Evolutionary conservation across 768 basidiomycete genomes (phyloP).

Genomic region (Russula sp.): DNA sequence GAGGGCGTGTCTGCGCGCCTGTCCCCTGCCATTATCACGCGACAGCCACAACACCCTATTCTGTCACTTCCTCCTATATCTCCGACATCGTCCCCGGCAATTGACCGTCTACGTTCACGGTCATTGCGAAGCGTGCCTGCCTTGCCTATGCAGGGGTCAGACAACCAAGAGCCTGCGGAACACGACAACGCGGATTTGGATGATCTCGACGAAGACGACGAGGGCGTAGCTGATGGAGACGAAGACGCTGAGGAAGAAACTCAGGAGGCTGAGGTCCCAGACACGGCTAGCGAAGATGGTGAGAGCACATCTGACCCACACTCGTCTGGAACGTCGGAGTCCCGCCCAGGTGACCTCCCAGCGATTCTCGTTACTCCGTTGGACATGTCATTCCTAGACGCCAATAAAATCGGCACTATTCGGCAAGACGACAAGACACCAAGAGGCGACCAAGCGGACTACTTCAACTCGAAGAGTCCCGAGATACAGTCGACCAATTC

Average conservation of each 20-base stretch:
- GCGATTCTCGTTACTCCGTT: slow-evolving; percentile 19
- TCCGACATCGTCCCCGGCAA: neutral
- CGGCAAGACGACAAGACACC: slow-evolving; percentile 26
- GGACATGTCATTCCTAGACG: slow-evolving; percentile 29
- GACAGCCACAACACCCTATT: slow-evolving; percentile 30
- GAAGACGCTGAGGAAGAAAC: slow-evolving; percentile 23
- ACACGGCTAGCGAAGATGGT: slow-evolving; percentile 27
- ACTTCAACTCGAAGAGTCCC: slow-evolving; percentile 34
- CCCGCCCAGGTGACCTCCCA: slow-evolving; percentile 13
- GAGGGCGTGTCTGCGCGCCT: slow-evolving; percentile 27
- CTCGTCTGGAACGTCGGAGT: neutral
- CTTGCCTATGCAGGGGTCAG: slow-evolving; percentile 36
- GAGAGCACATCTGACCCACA: slow-evolving; percentile 12
- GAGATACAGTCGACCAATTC: slow-evolving; percentile 7
- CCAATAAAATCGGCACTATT: slow-evolving; percentile 14
- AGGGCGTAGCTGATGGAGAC: slow-evolving; percentile 33
- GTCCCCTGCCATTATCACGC: slow-evolving; percentile 30
- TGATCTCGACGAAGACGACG: slow-evolving; percentile 37
- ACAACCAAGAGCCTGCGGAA: slow-evolving; percentile 39
- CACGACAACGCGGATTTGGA: slow-evolving; percentile 40
- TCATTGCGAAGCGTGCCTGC: slow-evolving; percentile 30
- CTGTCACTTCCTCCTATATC: slow-evolving; percentile 28
- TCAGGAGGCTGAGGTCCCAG: slow-evolving; percentile 19
- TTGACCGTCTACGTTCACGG: slow-evolving; percentile 19
- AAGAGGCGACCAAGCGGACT: slow-evolving; percentile 29